These are phyloP conservation scores for Wickerhamiella galacta DNA, from an alignment of 805 yeast genomes.

Conservation along the genomic window DNA sequence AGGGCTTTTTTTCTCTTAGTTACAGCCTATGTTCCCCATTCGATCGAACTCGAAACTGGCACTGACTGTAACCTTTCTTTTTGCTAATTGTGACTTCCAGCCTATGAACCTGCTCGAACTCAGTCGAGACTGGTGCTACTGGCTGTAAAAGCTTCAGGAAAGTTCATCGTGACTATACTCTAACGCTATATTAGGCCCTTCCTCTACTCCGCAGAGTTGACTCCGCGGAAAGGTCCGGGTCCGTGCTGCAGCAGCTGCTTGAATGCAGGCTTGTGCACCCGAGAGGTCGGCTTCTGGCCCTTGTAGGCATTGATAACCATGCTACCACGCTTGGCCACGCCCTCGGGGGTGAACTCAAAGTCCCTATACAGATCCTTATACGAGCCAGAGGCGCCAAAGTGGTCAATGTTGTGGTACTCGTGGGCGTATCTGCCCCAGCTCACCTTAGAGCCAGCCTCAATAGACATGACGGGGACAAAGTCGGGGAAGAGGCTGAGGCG, in stretches of 20 bases:
- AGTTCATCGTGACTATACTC: no score
- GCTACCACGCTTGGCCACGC: conserved; percentile 70
- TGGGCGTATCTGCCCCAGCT: conserved; percentile 95
- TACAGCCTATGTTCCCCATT: no score
- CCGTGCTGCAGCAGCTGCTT: conserved; percentile 15
- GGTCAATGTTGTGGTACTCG: conserved; percentile 87
- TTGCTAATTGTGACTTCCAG: no score
- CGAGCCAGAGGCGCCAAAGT: conserved; percentile 95
- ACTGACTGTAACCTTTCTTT: no score
- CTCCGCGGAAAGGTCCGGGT: conserved; percentile 16
- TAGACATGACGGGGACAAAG: conserved; percentile 81
- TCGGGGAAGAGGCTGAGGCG: conserved; percentile 80
- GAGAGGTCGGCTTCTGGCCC: conserved; percentile 61
- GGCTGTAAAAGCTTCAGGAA: no score
- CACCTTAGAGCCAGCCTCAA: conserved; percentile 79
- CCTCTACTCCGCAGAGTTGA: no score
- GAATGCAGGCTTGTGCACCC: conserved; percentile 28
- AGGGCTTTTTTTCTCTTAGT: no score
- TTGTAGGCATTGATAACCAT: conserved; percentile 70
- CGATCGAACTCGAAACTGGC: no score
- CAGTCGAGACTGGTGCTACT: no score
- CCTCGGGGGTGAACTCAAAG: conserved; percentile 87
- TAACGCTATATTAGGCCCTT: no score
- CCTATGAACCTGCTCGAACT: no score
- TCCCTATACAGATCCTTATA: conserved; percentile 63